Base-by-base conservation (phyloP, 1,284 basidiomycete genomes). In the Fomitopsis palustris region DNA sequence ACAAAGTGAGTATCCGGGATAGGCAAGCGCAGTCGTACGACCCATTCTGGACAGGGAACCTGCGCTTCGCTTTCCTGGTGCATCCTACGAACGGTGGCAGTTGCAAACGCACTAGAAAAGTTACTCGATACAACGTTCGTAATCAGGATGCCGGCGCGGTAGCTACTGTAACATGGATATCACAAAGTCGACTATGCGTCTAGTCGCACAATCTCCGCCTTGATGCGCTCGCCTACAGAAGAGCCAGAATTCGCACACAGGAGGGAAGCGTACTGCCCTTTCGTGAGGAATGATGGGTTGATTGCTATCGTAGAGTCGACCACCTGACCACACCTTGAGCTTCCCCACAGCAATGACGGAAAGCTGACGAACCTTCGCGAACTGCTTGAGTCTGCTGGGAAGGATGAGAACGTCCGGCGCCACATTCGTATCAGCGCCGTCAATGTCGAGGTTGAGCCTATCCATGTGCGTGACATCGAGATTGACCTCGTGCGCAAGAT, bases 351-450 rank as follows among this genome's bases (percentile, higher is more conserved):
- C 19, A 57, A 43, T 8, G 33, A 17, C 9, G 31, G 7, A 33
- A 9, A 25, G 62, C 60, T 19, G 37, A 68, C 79, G 53, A 31
- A 92, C 93, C 81, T 93, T 95, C 14, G 85, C 81, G 69, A 96
- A 96, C 31, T 94, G 88, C 72, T 91, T 94, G 49, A 96, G 76
- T 56, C 87, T 82, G 71, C 92, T 95, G 0, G 95, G 93, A 1
- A 95, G 70, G 54, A 98, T 82, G 41, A 98, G 77, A 2, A 98
- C 78, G 70, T 96, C 93, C 0, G 95, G 95, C 0, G 85, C 81
- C 62, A 69, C 74, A 29, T 79, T 77, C 17, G 78, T 69, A 5
- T 74, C 74, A 3, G 69, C 75, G 9, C 77, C 77, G 37, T 56
- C 57, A 37, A 53, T 58, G 14, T 78, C 75, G 6, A 88, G 69